Evolutionary conservation across 306 rosid species (phyloP).

Genomic region (Cicer bijugum): DNA sequence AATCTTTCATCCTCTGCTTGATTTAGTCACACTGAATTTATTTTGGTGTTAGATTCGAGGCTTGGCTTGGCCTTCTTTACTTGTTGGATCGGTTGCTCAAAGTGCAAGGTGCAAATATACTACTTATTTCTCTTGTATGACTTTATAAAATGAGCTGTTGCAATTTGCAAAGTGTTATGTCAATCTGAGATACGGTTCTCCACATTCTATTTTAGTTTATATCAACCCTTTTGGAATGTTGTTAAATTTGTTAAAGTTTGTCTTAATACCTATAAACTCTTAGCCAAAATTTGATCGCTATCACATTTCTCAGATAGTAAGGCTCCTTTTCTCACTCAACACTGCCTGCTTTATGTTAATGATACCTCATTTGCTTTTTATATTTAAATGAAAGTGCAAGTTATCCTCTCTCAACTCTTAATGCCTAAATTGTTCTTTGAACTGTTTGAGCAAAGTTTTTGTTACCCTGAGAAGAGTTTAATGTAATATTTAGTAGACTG

Average conservation of each 20-base stretch:
- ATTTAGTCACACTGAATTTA: conserved; percentile 23
- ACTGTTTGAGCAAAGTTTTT: conserved; percentile 33
- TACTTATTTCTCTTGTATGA: conserved; percentile 7
- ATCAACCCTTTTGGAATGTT: background rate
- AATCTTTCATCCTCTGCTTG: conserved; percentile 35
- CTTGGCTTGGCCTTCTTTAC: conserved; percentile 86
- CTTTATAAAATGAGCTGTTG: conserved; percentile 18
- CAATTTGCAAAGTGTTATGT: conserved; percentile 5
- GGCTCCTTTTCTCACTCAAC: conserved; percentile 6
- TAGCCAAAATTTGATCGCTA: background rate
- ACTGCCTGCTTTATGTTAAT: background rate
- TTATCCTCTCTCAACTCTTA: conserved; percentile 28
- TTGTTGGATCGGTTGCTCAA: conserved; percentile 73
- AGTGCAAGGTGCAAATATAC: conserved; percentile 68
- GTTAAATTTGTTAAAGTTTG: conserved; percentile 23
- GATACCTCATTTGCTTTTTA: conserved; percentile 18
- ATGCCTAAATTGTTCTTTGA: conserved; percentile 13
- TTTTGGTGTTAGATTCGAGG: conserved; percentile 65
- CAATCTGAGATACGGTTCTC: conserved; percentile 18
- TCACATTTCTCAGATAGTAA: conserved; percentile 27
- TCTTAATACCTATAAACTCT: background rate
- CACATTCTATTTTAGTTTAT: conserved; percentile 18
- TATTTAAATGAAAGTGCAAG: conserved; percentile 25
- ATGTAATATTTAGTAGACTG: conserved; percentile 9
- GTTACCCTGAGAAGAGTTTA: conserved; percentile 19